These are phyloP conservation scores for Rhodotorula sp. DNA, from an alignment of 1,284 basidiomycete genomes.

Conservation along the genomic window DNA sequence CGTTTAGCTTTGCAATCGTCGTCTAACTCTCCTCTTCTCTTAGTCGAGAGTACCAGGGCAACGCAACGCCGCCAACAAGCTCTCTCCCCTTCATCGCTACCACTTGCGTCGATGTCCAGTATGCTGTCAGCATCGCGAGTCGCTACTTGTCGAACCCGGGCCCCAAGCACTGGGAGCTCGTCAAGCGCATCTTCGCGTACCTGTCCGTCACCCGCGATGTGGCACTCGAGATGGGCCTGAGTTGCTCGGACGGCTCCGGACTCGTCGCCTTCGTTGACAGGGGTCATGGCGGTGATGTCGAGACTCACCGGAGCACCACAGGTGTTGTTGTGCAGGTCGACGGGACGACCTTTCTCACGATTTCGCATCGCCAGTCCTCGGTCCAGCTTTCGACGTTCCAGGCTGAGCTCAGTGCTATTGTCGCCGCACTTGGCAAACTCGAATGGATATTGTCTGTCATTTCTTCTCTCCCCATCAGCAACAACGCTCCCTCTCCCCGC, in stretches of 20 bases:
- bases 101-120: neutral
- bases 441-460: neutral
- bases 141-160: neutral
- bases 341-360: constrained; percentile 11
- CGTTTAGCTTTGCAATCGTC: no score
- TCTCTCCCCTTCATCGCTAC: neutral
- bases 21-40: no score
- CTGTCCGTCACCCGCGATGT: neutral
- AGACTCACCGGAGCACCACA: constrained; percentile 18
- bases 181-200: constrained; percentile 1
- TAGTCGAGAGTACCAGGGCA: no score
- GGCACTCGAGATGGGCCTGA: neutral
- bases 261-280: constrained; percentile 7
- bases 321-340: constrained; percentile 15
- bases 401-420: constrained; percentile 21
- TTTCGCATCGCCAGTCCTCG: constrained; percentile 8
- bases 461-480: neutral
- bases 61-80: no score
- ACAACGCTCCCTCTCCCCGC: neutral
- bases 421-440: constrained; percentile 1
- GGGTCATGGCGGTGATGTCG: constrained; percentile 19
- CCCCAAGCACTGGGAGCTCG: neutral
- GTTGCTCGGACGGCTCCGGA: neutral
- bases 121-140: neutral
- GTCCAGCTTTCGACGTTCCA: constrained; percentile 20